These are phyloP conservation scores for Eremothecium gossypii DNA, from an alignment of 1,139 yeast genomes.

Conservation along the genomic window DNA sequence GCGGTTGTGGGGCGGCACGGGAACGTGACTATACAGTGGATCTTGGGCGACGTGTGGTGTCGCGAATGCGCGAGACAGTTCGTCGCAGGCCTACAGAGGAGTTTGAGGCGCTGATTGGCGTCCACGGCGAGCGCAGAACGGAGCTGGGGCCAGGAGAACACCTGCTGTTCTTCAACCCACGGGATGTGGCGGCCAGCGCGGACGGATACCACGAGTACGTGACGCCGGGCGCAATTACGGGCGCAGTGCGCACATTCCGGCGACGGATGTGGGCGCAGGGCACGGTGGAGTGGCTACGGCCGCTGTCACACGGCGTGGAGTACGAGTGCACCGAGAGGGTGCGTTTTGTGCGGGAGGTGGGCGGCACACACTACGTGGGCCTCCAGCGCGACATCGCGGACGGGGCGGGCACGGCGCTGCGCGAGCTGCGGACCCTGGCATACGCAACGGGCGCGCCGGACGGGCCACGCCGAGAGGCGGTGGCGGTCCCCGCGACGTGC, in stretches of 20 bases:
- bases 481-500: conserved; percentile 8
- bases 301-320: conserved; percentile 31
- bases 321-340: conserved; percentile 41
- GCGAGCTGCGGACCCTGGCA: conserved; percentile 31
- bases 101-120: no score
- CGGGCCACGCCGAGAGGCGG: neutral
- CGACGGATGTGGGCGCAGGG: conserved; percentile 86
- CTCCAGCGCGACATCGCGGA: conserved; percentile 34
- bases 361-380: conserved; percentile 37
- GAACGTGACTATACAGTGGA: no score
- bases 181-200: conserved; percentile 41
- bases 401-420: conserved; percentile 13
- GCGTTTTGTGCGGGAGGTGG: conserved; percentile 31
- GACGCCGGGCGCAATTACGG: conserved; percentile 41
- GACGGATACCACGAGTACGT: conserved; percentile 86
- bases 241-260: conserved; percentile 30
- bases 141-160: conserved; percentile 44
- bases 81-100: no score
- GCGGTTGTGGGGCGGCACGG: no score
- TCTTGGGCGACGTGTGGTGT: no score
- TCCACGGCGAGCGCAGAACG: no score
- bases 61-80: no score
- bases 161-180: conserved; percentile 53
- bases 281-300: conserved; percentile 36
- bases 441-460: conserved; percentile 24